Evolutionary conservation across 139 green algal species (phyloP), one percentile per base, ranked within the genome.

Genomic region (Chlamydomonas sp.): DNA sequence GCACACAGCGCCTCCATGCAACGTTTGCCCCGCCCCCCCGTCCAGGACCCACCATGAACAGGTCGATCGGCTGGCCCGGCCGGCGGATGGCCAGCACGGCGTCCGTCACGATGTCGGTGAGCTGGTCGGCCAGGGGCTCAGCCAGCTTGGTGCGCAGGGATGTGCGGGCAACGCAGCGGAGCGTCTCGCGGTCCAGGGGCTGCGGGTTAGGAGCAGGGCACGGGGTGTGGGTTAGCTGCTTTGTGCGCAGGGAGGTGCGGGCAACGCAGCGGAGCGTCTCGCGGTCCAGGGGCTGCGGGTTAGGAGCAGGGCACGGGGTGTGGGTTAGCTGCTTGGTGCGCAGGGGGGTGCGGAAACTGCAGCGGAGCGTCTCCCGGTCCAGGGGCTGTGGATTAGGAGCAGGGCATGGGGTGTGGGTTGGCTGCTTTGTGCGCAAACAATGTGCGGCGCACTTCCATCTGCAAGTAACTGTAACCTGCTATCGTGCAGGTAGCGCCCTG

Each of bases 161-260:
- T 58, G 98, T 99, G 85, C 96, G 92, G 0, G 97, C 98, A 49
- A 99, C 96, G 79, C 98, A 98, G 73, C 90, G 90, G 76, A 99
- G 94, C 75, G 95, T 87, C 92, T 99, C 97, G 14, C 94, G 89
- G 90, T 97, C 95, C 15, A 77, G 69, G n/a, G 49, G 12, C 71
- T 14, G 84, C 78, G 14, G 83, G 69, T 61, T 57, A 8, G 15
- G n/a, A 20, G 73, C n/a, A 59, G 73, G 73, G 15, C 12, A 75
- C 17, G 12, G 64, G 64, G 64, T 69, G 12, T 12, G 8, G 8
- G 12, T 9, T 69, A 69, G 64, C 8, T 9, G 64, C 64, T 9
- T 69, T 69, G 8, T 12, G 64, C 8, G 9, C 8, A 16, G 64
- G 80, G 80, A 12, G 68, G 59, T 6, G 80, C 62, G 2, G 84